These are phyloP conservation scores for Pythium grandisporangium DNA, from an alignment of 352 stramenopile species.

Conservation along the genomic window DNA sequence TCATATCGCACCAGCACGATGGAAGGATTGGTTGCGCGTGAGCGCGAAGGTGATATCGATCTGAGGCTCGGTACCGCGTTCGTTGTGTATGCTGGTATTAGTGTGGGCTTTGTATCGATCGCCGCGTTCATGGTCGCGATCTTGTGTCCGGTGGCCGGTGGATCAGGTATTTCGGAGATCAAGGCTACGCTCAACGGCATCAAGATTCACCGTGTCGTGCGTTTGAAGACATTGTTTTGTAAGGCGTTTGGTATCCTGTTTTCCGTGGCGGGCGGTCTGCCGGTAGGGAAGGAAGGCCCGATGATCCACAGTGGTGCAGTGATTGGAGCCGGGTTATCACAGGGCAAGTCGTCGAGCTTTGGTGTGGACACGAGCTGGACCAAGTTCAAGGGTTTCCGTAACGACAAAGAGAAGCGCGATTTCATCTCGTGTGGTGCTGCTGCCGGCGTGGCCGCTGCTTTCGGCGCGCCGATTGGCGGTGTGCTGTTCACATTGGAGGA, in stretches of 20 bases:
- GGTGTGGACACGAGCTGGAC: constrained; percentile 84
- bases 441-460: constrained; percentile 95
- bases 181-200: constrained; percentile 98
- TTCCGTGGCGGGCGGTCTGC: constrained; percentile 62
- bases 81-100: constrained; percentile 86
- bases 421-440: constrained; percentile 97
- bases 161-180: constrained; percentile 97
- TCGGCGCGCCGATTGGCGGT: constrained; percentile 96
- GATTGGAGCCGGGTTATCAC: constrained; percentile 93
- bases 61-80: constrained; percentile 84
- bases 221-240: constrained; percentile 93
- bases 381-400: constrained; percentile 90
- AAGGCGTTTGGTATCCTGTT: constrained; percentile 92
- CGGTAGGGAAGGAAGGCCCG: constrained; percentile 84
- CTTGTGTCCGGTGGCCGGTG: constrained; percentile 91
- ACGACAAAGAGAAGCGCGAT: constrained; percentile 94
- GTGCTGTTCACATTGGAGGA: constrained; percentile 98
- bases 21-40: constrained; percentile 59
- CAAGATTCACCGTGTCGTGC: constrained; percentile 94
- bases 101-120: constrained; percentile 89
- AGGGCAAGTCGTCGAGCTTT: constrained; percentile 87
- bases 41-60: constrained; percentile 25
- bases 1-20: constrained; percentile 88
- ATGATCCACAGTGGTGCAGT: constrained; percentile 89
- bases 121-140: constrained; percentile 89